Evolutionary conservation across 2,329 filamentous ascomycete species (phyloP), one percentile per base, ranked within the genome.

Genomic region (Teratosphaeriaceae sp.): DNA sequence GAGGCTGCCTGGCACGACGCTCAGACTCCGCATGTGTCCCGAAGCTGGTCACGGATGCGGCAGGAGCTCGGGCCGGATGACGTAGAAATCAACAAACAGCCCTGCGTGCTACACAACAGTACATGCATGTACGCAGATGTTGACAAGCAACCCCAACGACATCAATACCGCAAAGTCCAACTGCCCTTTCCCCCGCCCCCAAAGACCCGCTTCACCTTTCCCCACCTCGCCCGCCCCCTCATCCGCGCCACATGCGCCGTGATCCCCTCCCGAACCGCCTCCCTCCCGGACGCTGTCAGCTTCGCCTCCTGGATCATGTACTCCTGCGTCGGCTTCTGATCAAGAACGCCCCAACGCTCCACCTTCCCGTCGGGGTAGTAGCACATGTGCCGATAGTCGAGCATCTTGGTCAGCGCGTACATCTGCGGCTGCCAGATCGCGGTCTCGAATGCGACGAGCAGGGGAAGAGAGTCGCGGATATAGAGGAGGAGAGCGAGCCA

Each of bases 11-110:
- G n/a, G n/a, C n/a, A n/a, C n/a, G n/a, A n/a, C n/a, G n/a, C n/a
- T n/a, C n/a, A n/a, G n/a, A n/a, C n/a, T n/a, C n/a, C n/a, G n/a
- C n/a, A n/a, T 19, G 21, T 11, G n/a, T 35, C 11, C 33, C 3
- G 12, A 21, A 35, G 16, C 13, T 16, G 18, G 33, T 19, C 9
- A 7, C 15, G 3, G 21, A 35, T 20, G 16, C 33, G 19, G 33
- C 19, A 35, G 33, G 33, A 35, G 33, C 33, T 35, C n/a, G 33
- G 33, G 3, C 33, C 33, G 7, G 13, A 21, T 34, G 31, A 34
- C 31, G 31, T 15, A 34, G 31, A 34, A 34, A 34, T 18, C 3
- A n/a, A 18, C 31, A 18, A 22, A 35, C 33, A 20, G 13, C 8
- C 24, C 8, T 27, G 24, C 8, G 13, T 13, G 24, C 24, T 8